These are phyloP conservation scores for Scheffersomyces titani DNA, from an alignment of 1,139 yeast species.

Conservation along the genomic window DNA sequence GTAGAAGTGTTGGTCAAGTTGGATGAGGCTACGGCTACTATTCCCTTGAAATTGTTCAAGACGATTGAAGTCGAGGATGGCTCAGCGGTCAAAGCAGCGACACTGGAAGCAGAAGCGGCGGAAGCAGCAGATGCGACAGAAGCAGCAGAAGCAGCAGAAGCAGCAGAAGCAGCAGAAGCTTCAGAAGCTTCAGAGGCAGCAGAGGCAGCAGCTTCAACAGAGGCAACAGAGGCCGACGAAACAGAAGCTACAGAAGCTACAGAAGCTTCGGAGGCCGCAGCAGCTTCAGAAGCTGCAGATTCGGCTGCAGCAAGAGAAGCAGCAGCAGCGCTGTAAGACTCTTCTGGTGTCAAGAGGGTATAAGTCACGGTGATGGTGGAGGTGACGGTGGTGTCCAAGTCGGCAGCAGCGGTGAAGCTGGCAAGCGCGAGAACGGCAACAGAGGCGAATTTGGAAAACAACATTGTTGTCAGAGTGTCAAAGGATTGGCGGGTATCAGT, in stretches of 20 bases:
- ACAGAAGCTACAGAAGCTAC: constrained; percentile 10
- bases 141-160: constrained; percentile 12
- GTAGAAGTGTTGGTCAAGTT: constrained; percentile 21
- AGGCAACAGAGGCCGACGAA: constrained; percentile 11
- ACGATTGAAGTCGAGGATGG: constrained; percentile 15
- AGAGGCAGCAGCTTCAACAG: constrained; percentile 12
- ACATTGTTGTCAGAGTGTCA: constrained; percentile 20
- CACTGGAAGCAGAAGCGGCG: constrained; percentile 15
- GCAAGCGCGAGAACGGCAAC: constrained; percentile 27
- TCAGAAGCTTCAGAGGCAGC: constrained; percentile 16
- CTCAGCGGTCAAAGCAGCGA: constrained; percentile 14
- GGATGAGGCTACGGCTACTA: constrained; percentile 47
- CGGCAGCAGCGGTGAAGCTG: constrained; percentile 30
- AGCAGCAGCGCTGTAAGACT: constrained; percentile 29
- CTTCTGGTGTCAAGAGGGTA: constrained; percentile 45
- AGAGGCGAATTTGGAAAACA: constrained; percentile 27
- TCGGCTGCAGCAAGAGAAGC: constrained; percentile 18
- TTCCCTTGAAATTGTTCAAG: constrained; percentile 44
- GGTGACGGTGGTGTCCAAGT: constrained; percentile 46
- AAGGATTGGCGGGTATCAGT: background rate
- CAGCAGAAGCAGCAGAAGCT: constrained; percentile 18
- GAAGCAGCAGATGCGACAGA: constrained; percentile 17
- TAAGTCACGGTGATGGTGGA: constrained; percentile 45
- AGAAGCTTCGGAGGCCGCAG: constrained; percentile 7
- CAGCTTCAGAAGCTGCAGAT: constrained; percentile 5